Conservation (phyloP, 352 stramenopile genomes). For the Saprolegnia parasitica region DNA sequence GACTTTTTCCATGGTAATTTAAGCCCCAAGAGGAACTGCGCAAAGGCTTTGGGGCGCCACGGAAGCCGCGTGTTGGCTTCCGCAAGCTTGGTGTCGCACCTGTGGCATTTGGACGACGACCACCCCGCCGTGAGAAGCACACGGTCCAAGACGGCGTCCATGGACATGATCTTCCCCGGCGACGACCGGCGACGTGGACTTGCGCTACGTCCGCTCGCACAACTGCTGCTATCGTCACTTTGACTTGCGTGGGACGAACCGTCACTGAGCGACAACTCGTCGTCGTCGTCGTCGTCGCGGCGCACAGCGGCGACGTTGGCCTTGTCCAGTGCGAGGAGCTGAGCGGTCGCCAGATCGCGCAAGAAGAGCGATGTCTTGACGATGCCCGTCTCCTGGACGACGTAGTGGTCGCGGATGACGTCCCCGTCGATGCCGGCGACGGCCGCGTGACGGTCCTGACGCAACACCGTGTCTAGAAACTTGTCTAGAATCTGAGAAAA, state of each 20-base stretch:
- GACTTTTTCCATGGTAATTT: slow-evolving; percentile 19
- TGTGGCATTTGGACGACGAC: slow-evolving; percentile 9
- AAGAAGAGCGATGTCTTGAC: slow-evolving; percentile 56
- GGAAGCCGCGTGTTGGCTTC: background rate
- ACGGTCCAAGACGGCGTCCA: slow-evolving; percentile 3
- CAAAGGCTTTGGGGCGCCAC: slow-evolving; percentile 15
- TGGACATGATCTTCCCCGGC: background rate
- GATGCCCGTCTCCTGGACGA: slow-evolving; percentile 30
- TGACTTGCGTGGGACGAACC: slow-evolving; percentile 40
- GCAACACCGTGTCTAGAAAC: slow-evolving; percentile 55
- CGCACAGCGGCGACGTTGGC: slow-evolving; percentile 29
- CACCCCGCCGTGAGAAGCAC: slow-evolving; percentile 9
- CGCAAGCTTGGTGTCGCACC: background rate
- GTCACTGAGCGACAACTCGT: slow-evolving; percentile 11
- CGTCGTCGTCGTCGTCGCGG: slow-evolving; percentile 36
- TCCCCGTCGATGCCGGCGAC: slow-evolving; percentile 63
- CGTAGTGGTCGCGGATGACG: slow-evolving; percentile 38
- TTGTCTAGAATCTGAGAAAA: slow-evolving; percentile 78
- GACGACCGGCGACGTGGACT: slow-evolving; percentile 30
- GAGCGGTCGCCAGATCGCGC: slow-evolving; percentile 40
- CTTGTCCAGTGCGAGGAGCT: slow-evolving; percentile 30
- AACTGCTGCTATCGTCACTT: slow-evolving; percentile 37
- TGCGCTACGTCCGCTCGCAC: slow-evolving; percentile 36
- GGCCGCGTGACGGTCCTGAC: slow-evolving; percentile 50
- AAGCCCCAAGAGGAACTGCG: background rate